These are phyloP conservation scores for Quercus phellos DNA, from an alignment of 331 rosid species.

Conservation along the genomic window DNA sequence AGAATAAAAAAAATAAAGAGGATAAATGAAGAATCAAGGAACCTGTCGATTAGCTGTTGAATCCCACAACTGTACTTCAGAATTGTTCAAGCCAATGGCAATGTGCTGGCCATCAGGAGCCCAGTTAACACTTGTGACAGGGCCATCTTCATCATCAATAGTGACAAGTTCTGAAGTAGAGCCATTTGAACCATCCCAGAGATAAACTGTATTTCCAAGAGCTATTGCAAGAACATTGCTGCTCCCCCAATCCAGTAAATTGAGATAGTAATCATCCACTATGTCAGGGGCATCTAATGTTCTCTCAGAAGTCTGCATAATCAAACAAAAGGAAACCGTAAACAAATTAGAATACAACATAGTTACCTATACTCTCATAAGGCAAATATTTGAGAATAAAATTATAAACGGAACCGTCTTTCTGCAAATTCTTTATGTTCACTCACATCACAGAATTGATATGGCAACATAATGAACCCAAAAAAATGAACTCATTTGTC, in stretches of 20 bases:
- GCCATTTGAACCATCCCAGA: conserved; percentile 71
- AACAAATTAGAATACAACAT: conserved; percentile 7
- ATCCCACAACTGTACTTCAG: conserved; percentile 86
- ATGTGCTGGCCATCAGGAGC: conserved; percentile 83
- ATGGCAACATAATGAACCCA: too few species aligned
- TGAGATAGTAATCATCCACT: conserved; percentile 76
- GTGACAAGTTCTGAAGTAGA: conserved; percentile 72
- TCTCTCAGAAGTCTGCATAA: conserved; percentile 70
- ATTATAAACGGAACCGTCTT: too few species aligned
- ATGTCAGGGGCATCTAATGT: conserved; percentile 90
- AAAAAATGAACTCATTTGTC: too few species aligned
- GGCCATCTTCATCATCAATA: conserved; percentile 71
- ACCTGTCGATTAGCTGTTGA: conserved; percentile 48
- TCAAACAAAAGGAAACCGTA: background rate
- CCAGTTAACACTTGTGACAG: conserved; percentile 76
- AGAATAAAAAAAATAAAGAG: background rate
- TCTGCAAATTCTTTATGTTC: too few species aligned
- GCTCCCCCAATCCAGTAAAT: conserved; percentile 82
- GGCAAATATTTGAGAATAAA: background rate
- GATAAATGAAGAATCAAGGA: background rate
- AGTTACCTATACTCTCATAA: background rate
- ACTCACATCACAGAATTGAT: too few species aligned
- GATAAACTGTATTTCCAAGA: conserved; percentile 61
- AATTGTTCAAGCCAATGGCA: conserved; percentile 75
- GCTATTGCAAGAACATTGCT: conserved; percentile 68